Base-by-base conservation (phyloP, 139 green algal genomes). In the Bryopsis sp. region DNA sequence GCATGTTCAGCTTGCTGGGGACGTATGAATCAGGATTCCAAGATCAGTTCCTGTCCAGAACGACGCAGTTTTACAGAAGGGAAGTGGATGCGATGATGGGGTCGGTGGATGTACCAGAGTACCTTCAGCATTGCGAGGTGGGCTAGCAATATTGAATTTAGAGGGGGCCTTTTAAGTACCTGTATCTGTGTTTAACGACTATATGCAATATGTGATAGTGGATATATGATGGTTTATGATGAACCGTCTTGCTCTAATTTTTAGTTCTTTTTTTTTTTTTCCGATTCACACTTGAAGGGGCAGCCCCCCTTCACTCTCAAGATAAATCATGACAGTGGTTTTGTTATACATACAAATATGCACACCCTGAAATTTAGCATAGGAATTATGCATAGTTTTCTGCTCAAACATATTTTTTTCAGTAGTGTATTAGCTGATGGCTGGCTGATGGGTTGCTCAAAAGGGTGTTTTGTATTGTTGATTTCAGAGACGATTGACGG, bases 51-150 rank as follows among this genome's bases (percentile, higher is more conserved):
- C 80, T 91, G 71, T 72, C 80, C 37, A 58, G n/a, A 29, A 82
- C 81, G 0, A 35, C 2, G 1, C 24, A 74, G 26, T 89, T 75
- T 57, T 95, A 93, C 72, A 64, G 50, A 4, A 58, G 74, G 0
- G 93, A 98, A 73, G 84, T 85, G 29, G 63, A 70, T 47, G 38
- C 74, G 26, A 74, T 85, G 32, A 81, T 95, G 76, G 37, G 66
- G 47, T 71, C 88, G 58, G 72, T 81, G 3, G 83, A 90, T 37
- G 76, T 95, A 24, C 76, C 88, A 1, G 87, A 86, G 8, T 98
- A 98, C 78, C 78, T 98, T n/a, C 39, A 80, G 48, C 88, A 96
- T 78, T 88, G 79, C 39, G 92, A 97, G 85, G 88, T 90, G 47
- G 0, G 71, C 19, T 19, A 26, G 43, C 43, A 11, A 50, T 11